Base-by-base conservation (phyloP, 2,329 filamentous ascomycete genomes). In the Epicoccum nigrum region DNA sequence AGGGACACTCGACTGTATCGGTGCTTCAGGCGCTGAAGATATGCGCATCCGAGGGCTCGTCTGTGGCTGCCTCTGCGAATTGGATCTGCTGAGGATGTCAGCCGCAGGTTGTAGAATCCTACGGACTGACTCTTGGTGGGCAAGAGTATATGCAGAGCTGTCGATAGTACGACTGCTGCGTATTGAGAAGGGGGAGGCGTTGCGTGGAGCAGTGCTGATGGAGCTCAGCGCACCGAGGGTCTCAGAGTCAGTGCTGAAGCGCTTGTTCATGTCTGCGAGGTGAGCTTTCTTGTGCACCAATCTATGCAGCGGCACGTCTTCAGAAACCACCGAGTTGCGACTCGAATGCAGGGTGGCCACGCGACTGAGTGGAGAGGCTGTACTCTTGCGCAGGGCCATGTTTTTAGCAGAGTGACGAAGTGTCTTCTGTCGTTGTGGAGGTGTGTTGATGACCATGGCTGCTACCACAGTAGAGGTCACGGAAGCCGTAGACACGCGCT, bases 331-430 rank as follows among this genome's bases (percentile, higher is more conserved):
- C 1, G 81, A 82, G 15, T 72, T 74, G 31, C 76, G 75, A 25
- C 76, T 75, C 2, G 79, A 80, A 28, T 62, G 67, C 5, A 76
- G 67, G 3, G 73, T 61, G 3, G 79, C 76, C 9, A 76, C 78
- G 54, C 76, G 76, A 8, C 67, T 64, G 7, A 63, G 54, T 4
- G 68, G 59, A 6, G 67, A 67, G 47, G 63, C 66, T 21, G 58
- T 46, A 38, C 75, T 76, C 42, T 76, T 77, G 16, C 79, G 77
- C 28, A 83, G 69, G 2, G 81, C 81, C 48, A 76, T 66, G 52
- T 80, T 80, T 66, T 80, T 83, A 37, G 77, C 79, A 5, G 77
- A 78, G 62, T 84, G 82, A 42, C 83, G 79, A 42, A 85, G 67
- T 1, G 75, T 78, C 20, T 63, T 68, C 44, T 68, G 74, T 30